Evolutionary conservation across 176 grass and related monocot genomes (phyloP), one percentile per base, ranked within the genome.

Genomic region (Chloris gayana): DNA sequence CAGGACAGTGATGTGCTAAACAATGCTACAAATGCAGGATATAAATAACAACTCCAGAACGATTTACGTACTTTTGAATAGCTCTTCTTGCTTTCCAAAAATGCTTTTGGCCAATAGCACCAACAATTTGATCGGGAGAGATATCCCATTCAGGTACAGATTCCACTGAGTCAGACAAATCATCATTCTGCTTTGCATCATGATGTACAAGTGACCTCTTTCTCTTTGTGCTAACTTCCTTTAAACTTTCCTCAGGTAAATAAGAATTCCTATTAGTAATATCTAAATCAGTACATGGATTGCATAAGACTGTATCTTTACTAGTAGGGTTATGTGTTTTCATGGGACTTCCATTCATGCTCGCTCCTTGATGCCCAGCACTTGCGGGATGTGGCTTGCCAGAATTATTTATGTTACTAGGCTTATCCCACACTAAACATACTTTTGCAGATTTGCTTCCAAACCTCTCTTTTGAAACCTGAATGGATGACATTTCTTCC

Each of bases 1-100:
- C 25, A 46, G 25, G 70, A 64, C 19, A 64, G 41, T 25, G 14
- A 24, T 57, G 58, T 42, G 14, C 35, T 33, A 39, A 67, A 26
- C 0, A 80, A 79, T 42, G 6, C 45, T 14, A 84, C 27, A 65
- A 64, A 74, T 54, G 67, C 5, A 37, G 24, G 22, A 71, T 41
- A 32, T 45, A 57, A 42, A 66, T 2, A 31, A 42, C 14, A 32
- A 71, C 25, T 81, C 13, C 57, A 61, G 25, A 25, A 33, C 30
- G 9, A 27, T 38, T 17, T 68, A 84, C 87, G 78, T 87, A 93
- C 91, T 87, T 86, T 33, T 87, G 80, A 82, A 93, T 93, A 63
- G 85, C 80, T 70, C 77, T 83, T 87, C 85, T 88, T 32, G 89
- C 85, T 77, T 91, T 88, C 85, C 81, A 87, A 57, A 91, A 91